Conservation (phyloP, 139 green algal genomes). For the Tetratostichococcus sp. region DNA sequence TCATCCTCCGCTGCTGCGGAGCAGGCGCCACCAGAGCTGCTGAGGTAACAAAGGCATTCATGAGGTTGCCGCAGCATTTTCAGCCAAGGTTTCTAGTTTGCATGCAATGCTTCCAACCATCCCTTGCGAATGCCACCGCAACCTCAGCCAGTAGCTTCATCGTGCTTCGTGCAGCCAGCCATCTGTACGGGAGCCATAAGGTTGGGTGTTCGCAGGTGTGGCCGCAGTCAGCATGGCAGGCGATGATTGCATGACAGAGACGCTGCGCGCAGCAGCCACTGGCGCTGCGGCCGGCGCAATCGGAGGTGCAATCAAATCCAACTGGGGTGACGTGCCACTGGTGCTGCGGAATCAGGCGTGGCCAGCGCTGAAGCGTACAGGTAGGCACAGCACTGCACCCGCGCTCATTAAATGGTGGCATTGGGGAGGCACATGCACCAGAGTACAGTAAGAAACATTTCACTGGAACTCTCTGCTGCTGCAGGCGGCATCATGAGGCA, state of each 20-base stretch:
- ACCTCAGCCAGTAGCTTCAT: no score
- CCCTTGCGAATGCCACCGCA: no score
- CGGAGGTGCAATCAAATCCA: conserved; percentile 36
- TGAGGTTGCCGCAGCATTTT: no score
- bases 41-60: no score
- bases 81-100: no score
- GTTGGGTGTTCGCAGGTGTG: no score
- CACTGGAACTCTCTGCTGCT: not conserved
- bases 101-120: no score
- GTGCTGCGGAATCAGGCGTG: conserved; percentile 44
- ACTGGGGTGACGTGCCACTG: conserved; percentile 43
- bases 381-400: not conserved
- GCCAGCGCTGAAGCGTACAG: conserved; percentile 45
- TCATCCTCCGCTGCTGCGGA: no score
- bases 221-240: conserved; percentile 1
- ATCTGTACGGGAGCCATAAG: no score
- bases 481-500: conserved; percentile 38
- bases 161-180: no score
- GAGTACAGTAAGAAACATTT: not conserved
- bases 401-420: not conserved
- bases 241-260: conserved; percentile 21
- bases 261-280: conserved; percentile 11
- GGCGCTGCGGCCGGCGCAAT: conserved; percentile 31
- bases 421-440: not conserved
- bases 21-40: no score